Conservation (phyloP, 1,284 basidiomycete species). For the Heterobasidion annosum region DNA sequence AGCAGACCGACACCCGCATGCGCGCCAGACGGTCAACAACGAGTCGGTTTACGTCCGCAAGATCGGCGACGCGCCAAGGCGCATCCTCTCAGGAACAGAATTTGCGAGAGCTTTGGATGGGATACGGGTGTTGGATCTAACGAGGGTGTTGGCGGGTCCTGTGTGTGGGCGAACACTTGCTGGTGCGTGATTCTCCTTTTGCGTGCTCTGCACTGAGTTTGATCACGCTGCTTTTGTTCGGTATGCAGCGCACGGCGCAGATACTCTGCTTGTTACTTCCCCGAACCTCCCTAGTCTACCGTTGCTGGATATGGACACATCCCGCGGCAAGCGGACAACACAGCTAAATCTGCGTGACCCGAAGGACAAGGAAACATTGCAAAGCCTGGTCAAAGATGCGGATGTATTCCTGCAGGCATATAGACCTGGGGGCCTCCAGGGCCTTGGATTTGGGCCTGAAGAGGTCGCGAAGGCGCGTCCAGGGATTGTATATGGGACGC, state of each 20-base stretch:
- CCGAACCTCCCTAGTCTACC: slow-evolving; percentile 48
- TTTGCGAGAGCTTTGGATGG: slow-evolving; percentile 32
- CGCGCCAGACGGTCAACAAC: slow-evolving; percentile 24
- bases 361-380: neutral
- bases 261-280: slow-evolving; percentile 51
- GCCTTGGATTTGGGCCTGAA: slow-evolving; percentile 39
- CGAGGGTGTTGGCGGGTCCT: slow-evolving; percentile 51
- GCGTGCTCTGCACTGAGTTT: neutral
- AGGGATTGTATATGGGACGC: slow-evolving; percentile 49
- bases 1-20: slow-evolving; percentile 46
- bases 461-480: slow-evolving; percentile 32
- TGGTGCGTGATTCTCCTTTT: slow-evolving; percentile 22
- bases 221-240: neutral
- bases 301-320: slow-evolving; percentile 48
- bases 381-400: slow-evolving; percentile 28
- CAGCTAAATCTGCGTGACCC: slow-evolving; percentile 40
- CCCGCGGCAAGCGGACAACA: slow-evolving; percentile 56
- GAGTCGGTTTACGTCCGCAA: slow-evolving; percentile 36
- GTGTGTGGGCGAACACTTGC: slow-evolving; percentile 47
- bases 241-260: slow-evolving; percentile 45
- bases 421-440: slow-evolving; percentile 42
- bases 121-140: slow-evolving; percentile 48
- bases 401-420: slow-evolving; percentile 67
- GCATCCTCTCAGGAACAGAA: slow-evolving; percentile 10
- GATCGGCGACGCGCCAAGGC: slow-evolving; percentile 38